Percentiles rank a stretch among this genome's conserved stretches.
Evolutionary conservation across 805 yeast species (phyloP).

Genomic region (Hanseniaspora hatyaiensis): DNA sequence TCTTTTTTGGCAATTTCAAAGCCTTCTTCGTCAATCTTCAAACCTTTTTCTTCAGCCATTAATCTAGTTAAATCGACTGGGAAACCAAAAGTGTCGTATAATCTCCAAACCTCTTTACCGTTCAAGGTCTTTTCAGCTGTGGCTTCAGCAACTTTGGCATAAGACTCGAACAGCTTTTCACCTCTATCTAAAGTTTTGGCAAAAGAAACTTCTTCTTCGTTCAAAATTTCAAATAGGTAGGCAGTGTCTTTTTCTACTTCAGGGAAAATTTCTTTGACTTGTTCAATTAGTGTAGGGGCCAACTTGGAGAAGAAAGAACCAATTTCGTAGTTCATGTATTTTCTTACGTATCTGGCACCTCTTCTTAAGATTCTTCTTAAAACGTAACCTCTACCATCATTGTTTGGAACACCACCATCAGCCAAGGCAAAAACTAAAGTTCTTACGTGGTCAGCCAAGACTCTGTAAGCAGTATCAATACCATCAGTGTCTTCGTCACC

Average conservation of each 20-base stretch:
- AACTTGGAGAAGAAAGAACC: conserved; percentile 86
- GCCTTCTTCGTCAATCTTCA: conserved; percentile 81
- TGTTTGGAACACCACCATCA: conserved; percentile 99
- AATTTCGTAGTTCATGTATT: conserved; percentile 89
- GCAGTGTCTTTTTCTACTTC: conserved; percentile 64
- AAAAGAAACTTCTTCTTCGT: conserved; percentile 92
- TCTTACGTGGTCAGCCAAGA: conserved; percentile 95
- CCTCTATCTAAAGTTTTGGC: conserved; percentile 95
- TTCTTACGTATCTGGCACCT: conserved; percentile 94
- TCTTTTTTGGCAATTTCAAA: conserved; percentile 83
- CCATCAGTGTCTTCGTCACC: conserved; percentile 90
- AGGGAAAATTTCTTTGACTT: conserved; percentile 82
- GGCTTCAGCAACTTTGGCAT: conserved; percentile 71
- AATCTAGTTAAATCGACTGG: conserved; percentile 95
- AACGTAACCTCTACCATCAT: conserved; percentile 98
- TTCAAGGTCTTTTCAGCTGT: conserved; percentile 63
- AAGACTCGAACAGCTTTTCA: conserved; percentile 88
- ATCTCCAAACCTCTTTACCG: conserved; percentile 96
- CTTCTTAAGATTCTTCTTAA: conserved; percentile 93
- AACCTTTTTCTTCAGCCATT: conserved; percentile 97
- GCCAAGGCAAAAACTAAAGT: conserved; percentile 91
- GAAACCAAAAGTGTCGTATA: conserved; percentile 97
- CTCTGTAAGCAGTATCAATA: conserved; percentile 95
- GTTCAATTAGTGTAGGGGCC: conserved; percentile 85
- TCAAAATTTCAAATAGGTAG: conserved; percentile 75